Percentiles rank a stretch among this genome's conserved stretches.
Conservation (phyloP, 805 yeast species). For the Lachancea cidri region DNA sequence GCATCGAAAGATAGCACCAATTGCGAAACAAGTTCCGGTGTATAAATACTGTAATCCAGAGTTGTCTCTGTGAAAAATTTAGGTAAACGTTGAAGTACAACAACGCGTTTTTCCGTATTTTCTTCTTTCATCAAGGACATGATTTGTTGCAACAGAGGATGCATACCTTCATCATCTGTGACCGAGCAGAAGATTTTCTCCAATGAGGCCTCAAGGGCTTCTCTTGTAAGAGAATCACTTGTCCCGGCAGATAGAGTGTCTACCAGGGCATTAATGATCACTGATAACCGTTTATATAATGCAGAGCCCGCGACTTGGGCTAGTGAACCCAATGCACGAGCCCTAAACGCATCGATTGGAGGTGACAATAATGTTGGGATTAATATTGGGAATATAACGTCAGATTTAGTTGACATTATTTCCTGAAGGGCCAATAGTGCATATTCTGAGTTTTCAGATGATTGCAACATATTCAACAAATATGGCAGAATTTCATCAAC, state of each 20-base stretch:
- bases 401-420: constrained; percentile 85
- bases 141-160: constrained; percentile 78
- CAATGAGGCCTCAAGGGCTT: constrained; percentile 49
- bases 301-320: constrained; percentile 89
- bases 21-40: constrained; percentile 67
- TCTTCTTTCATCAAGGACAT: constrained; percentile 74
- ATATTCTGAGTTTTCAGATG: constrained; percentile 52
- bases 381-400: constrained; percentile 87
- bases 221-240: constrained; percentile 34
- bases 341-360: constrained; percentile 80
- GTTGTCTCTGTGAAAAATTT: constrained; percentile 60
- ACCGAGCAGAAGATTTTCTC: constrained; percentile 70
- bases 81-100: constrained; percentile 62
- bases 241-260: constrained; percentile 43
- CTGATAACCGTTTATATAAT: constrained; percentile 62
- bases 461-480: constrained; percentile 63
- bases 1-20: constrained; percentile 73
- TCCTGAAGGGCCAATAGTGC: constrained; percentile 88
- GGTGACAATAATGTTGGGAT: constrained; percentile 77
- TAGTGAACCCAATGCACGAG: constrained; percentile 79
- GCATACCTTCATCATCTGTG: constrained; percentile 71
- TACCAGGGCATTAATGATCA: constrained; percentile 70
- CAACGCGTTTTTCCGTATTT: constrained; percentile 56
- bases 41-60: constrained; percentile 67
- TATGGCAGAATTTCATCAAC: constrained; percentile 87